Evolutionary conservation across 148 eudicot genomes (phyloP).

Genomic region (Cornus florida): DNA sequence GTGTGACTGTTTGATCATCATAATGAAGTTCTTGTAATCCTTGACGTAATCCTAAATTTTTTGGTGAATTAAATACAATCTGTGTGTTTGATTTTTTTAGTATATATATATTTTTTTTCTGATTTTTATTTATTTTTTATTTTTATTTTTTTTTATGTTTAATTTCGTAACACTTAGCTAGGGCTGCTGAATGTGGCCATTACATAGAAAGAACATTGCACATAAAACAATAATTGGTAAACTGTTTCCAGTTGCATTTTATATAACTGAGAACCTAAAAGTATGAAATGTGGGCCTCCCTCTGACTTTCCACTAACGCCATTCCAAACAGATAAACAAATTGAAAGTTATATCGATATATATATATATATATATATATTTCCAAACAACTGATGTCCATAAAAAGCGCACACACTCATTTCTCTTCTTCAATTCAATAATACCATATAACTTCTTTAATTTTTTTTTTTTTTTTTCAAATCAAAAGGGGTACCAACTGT

Average conservation of each 20-base stretch:
- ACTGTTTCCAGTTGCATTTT: neutral
- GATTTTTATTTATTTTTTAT: too few species aligned
- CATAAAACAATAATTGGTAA: neutral
- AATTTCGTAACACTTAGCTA: too few species aligned
- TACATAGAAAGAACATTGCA: neutral
- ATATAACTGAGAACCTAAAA: constrained; percentile 1
- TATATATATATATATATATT: neutral
- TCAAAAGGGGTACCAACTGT: neutral
- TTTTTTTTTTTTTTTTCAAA: neutral
- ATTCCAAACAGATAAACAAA: constrained; percentile 23
- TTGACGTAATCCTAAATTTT: too few species aligned
- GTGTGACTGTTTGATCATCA: too few species aligned
- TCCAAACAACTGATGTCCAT: constrained; percentile 22
- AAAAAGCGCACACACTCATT: constrained; percentile 9
- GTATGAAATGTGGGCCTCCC: constrained; percentile 11
- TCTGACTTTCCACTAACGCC: constrained; percentile 25
- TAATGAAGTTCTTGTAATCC: too few species aligned
- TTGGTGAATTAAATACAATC: too few species aligned
- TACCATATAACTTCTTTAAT: neutral
- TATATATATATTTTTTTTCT: too few species aligned
- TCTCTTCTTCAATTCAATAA: constrained; percentile 12
- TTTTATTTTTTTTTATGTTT: too few species aligned
- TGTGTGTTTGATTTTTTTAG: too few species aligned
- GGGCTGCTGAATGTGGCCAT: neutral
- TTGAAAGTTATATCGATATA: constrained; percentile 1